These are phyloP conservation scores for Neurospora terricola DNA, from an alignment of 495 filamentous ascomycete genomes.

Conservation along the genomic window DNA sequence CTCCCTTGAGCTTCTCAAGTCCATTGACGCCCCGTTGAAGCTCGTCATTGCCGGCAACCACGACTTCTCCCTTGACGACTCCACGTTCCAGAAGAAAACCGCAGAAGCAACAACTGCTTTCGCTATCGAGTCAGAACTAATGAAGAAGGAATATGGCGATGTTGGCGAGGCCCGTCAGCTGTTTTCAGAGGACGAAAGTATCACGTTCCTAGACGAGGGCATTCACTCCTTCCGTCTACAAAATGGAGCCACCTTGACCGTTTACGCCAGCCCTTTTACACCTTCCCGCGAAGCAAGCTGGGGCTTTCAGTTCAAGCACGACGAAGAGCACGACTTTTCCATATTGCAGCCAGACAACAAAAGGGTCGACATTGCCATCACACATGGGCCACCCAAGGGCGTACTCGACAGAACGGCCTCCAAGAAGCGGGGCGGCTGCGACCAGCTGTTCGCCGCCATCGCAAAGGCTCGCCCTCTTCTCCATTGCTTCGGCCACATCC, in stretches of 20 bases:
- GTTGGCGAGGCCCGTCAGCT: constrained; percentile 15
- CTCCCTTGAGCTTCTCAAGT: constrained; percentile 43
- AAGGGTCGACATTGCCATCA: constrained; percentile 55
- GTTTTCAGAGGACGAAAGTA: constrained; percentile 39
- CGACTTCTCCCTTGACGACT: constrained; percentile 48
- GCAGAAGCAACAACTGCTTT: too few relatives aligned
- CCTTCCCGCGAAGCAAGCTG: constrained; percentile 44
- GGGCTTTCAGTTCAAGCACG: constrained; percentile 53
- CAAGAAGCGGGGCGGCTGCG: constrained; percentile 42
- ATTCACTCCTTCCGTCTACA: constrained; percentile 41
- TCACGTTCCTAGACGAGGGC: constrained; percentile 62
- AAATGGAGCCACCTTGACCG: constrained; percentile 48
- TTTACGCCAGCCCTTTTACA: constrained; percentile 64
- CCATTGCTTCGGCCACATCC: constrained; percentile 69
- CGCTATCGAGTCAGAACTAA: constrained; percentile 8
- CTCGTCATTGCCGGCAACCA: constrained; percentile 78
- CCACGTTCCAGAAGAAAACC: too few relatives aligned
- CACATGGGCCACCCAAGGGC: constrained; percentile 59
- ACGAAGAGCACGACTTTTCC: constrained; percentile 41
- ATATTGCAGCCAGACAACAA: constrained; percentile 18
- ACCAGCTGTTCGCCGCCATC: constrained; percentile 45
- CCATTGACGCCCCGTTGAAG: constrained; percentile 56
- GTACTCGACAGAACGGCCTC: constrained; percentile 41
- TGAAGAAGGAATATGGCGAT: constrained; percentile 13
- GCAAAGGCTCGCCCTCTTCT: constrained; percentile 43